These are phyloP conservation scores for Amauroascus verrucosus DNA, from an alignment of 2,329 filamentous ascomycete species.

Conservation along the genomic window DNA sequence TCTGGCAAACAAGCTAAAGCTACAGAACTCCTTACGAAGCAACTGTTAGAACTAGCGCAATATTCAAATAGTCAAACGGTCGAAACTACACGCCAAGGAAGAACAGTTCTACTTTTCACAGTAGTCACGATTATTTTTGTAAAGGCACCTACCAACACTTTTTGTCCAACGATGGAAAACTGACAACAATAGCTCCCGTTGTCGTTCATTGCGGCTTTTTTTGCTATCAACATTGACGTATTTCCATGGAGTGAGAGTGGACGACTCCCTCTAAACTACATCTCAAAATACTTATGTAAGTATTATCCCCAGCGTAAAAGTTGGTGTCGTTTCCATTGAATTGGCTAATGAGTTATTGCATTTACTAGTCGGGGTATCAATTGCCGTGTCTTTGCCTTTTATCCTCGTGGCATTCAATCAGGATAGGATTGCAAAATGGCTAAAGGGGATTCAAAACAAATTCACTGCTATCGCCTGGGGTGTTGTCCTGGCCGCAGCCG, in stretches of 20 bases:
- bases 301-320: neutral
- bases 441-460: constrained; percentile 1
- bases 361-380: constrained; percentile 11
- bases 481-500: neutral
- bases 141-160: neutral
- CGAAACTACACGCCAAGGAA: neutral
- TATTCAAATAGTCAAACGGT: neutral
- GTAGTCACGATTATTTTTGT: neutral
- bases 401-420: constrained; percentile 12
- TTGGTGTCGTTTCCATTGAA: neutral
- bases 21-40: neutral
- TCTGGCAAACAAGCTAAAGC: neutral
- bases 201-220: neutral
- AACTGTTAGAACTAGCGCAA: neutral
- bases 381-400: constrained; percentile 12
- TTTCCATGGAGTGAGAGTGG: neutral
- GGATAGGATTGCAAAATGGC: constrained; percentile 9
- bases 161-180: neutral
- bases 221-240: neutral
- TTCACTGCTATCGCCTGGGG: neutral
- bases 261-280: neutral
- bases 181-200: neutral
- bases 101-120: neutral
- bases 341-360: neutral
- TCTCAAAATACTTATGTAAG: neutral